Evolutionary conservation across 768 basidiomycete species (phyloP).

Genomic region (Artomyces pyxidatus): DNA sequence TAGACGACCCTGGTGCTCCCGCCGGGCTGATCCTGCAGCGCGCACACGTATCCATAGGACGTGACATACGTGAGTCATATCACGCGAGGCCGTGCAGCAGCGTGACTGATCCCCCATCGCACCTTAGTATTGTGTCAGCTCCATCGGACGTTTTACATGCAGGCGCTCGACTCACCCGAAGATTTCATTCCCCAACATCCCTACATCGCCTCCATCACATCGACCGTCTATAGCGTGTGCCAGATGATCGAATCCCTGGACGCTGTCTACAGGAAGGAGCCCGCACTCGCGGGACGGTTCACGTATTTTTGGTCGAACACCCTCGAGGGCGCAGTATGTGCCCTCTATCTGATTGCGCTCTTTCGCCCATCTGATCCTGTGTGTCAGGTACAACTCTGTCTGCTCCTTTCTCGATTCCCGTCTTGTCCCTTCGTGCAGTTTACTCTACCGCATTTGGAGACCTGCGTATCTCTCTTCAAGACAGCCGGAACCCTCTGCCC

Average conservation of each 20-base stretch:
- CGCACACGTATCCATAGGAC: not conserved
- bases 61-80: not conserved
- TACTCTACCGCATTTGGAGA: not conserved
- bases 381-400: not conserved
- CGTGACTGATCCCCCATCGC: not conserved
- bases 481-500: not conserved
- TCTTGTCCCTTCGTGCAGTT: not conserved
- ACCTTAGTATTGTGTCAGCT: constrained; percentile 2
- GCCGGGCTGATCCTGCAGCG: not conserved
- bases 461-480: not conserved
- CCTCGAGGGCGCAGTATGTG: not conserved
- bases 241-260: not conserved
- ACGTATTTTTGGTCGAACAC: not conserved
- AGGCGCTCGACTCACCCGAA: not conserved
- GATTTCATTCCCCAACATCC: not conserved
- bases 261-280: not conserved
- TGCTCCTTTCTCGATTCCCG: not conserved
- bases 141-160: not conserved
- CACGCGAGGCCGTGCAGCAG: not conserved
- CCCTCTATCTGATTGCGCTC: not conserved
- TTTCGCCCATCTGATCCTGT: not conserved
- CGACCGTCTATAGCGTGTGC: not conserved
- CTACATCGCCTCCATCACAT: not conserved
- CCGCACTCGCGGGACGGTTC: not conserved
- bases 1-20: not conserved